Base-by-base conservation (phyloP, 768 basidiomycete genomes). In the Kwoniella pini region DNA sequence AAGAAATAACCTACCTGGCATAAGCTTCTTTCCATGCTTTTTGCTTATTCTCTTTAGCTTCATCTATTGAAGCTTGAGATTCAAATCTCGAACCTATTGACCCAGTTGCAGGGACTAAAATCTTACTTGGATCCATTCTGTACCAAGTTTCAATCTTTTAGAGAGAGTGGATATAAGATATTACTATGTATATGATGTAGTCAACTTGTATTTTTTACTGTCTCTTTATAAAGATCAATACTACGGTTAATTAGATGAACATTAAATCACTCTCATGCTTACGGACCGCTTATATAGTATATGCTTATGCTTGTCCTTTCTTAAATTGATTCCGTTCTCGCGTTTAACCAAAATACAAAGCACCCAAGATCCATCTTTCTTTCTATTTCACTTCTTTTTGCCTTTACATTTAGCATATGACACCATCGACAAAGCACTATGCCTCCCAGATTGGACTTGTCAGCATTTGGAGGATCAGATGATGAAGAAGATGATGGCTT, bases 21-120 rank as follows among this genome's bases (percentile, higher is more conserved):
- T 81, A 81, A 7, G 80, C 80, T 19, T 71, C 79, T 54, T 72
- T 76, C 80, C 80, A 81, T 63, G 79, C 79, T 50, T 75, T 66
- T 40, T 79, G 71, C 59, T 73, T 74, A 11, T 61, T 53, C 12
- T 62, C 60, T 48, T 78, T 75, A 2, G 77, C 77, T 17, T 76
- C 72, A 42, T 81, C 79, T 15, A 81, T 72, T 2, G 77, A 68
- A 2, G 58, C 52, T 27, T 77, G 70, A 1, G 78, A 77, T 36
- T 80, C 79, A 73, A 81, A 81, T 11, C 80, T 62, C 0, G 77
- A 77, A 13, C 50, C 51, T 24, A 74, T 74, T 30, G 61, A 56
- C n/a, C 66, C 67, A 19, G 59, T 54, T 19, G 68, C 62, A 9
- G 61, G 50, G 15, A 54, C 56, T 9, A 63, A 28, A 15, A 50